Evolutionary conservation across 2,329 filamentous ascomycete genomes (phyloP).

Genomic region (Botrytis pseudocinerea): DNA sequence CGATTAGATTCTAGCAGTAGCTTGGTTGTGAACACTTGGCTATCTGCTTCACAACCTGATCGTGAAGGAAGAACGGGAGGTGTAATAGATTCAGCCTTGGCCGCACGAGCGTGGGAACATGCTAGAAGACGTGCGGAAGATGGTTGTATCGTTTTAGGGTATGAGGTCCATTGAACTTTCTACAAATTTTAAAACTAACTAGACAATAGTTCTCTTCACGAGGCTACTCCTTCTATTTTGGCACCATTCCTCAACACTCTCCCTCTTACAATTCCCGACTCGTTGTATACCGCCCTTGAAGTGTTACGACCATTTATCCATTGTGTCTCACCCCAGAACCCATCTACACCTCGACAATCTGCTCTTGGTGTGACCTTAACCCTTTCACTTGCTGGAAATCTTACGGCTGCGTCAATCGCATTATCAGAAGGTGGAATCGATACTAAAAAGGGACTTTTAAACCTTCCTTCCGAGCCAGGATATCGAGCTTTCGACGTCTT

Average conservation of each 20-base stretch:
- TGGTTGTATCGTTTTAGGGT: constrained; percentile 89
- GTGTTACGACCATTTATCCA: constrained; percentile 84
- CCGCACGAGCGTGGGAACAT: constrained; percentile 90
- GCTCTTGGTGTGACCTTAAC: constrained; percentile 80
- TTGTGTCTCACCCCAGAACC: constrained; percentile 85
- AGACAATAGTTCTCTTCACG: constrained; percentile 73
- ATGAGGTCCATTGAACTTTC: constrained; percentile 41
- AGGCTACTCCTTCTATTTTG: constrained; percentile 82
- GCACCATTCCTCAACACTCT: constrained; percentile 78
- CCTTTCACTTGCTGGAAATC: constrained; percentile 75
- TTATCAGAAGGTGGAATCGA: constrained; percentile 88
- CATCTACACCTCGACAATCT: constrained; percentile 77
- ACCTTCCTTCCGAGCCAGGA: constrained; percentile 75
- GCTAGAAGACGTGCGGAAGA: constrained; percentile 92
- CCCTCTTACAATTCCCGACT: constrained; percentile 74
- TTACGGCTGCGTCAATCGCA: constrained; percentile 73
- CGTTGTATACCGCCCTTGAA: constrained; percentile 75
- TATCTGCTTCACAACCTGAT: constrained; percentile 72
- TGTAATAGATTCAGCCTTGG: constrained; percentile 77
- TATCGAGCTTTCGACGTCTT: constrained; percentile 96
- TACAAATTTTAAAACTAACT: constrained; percentile 2
- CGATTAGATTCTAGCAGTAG: constrained; percentile 86
- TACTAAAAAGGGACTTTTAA: constrained; percentile 74
- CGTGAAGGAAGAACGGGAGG: constrained; percentile 70
- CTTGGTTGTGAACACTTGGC: constrained; percentile 92